Evolutionary conservation across 2,329 filamentous ascomycete genomes (phyloP), one percentile per base, ranked within the genome.

Genomic region (Trichoderma pleuroti): DNA sequence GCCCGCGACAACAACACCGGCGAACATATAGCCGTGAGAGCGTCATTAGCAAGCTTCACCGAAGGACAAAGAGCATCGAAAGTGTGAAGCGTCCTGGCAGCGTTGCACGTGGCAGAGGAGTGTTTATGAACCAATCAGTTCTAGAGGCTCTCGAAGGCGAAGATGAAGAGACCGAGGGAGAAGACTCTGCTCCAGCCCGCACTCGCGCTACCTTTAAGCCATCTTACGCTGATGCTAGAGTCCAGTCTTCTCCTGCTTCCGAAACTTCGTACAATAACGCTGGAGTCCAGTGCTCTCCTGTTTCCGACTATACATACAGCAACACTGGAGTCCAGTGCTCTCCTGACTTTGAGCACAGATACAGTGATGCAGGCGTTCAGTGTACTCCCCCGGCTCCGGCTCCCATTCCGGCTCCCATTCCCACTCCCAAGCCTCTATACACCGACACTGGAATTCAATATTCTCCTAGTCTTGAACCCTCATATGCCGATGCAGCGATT

Each of bases 191-290:
- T 8, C 78, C 80, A 68, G 74, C 74, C 2, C 77, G 79, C 10
- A 72, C 77, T n/a, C 73, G 77, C 21, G 74, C 79, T 11, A 26
- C 49, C 26, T 49, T 65, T 11, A 84, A 83, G 72, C 78, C 82
- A 56, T 82, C 86, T 70, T 97, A 96, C 82, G 87, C 88, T 49
- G 92, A 97, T 76, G 87, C 86, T n/a, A 92, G 90, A 4, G 86
- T 93, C 34, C 94, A 98, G 79, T 95, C 88, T 76, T 95, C 93
- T 39, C 94, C 93, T 66, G 49, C 49, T 28, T 66, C 49, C 7
- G 32, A 66, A 11, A 18, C 10, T 18, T 57, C 16, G n/a, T 66
- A 66, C 8, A 57, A 21, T 5, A 34, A 57, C 12, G 24, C 49
- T 28, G 63, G 34, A 39, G 34, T 56, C n/a, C 63, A 66, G 24